Base-by-base conservation (phyloP, 202 grass and related monocot species). In the Hordeum pubiflorum region DNA sequence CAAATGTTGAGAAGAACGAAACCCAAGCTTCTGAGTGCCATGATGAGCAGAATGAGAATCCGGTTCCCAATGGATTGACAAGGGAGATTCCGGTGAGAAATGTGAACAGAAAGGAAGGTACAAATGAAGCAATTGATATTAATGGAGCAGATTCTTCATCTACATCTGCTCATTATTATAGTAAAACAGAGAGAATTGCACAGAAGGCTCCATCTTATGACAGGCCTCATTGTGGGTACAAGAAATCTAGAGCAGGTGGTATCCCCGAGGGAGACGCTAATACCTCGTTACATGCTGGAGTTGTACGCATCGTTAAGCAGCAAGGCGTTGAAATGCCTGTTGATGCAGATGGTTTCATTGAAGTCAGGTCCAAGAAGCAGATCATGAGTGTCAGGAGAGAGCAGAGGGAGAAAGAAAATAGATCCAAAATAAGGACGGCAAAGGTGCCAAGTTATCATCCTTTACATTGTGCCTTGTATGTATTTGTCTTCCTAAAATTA, bases 261-360 rank as follows among this genome's bases (percentile, higher is more conserved):
- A 58, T 61, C 31, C 41, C 74, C 18, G 83, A 91, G 84, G 91
- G 89, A 79, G 79, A 84, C 79, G 60, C 78, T 36, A 86, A 81
- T 84, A 61, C 74, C n/a, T 86, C 79, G 48, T 59, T 91, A 64
- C 86, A 85, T 75, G 91, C 79, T 76, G 92, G 92, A 87, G 84
- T 89, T 76, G 90, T 88, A 52, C 72, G 80, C 66, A 85, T 94
- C 84, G 86, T 94, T 82, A 92, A 91, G 82, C 95, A 95, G 37
- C 88, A 89, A 81, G 92, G 95, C 27, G 86, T 98, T 79, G 95
- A 98, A 77, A 80, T 86, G 33, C 95, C 92, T 75, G 90, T 86
- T 84, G 92, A 98, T 83, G 95, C 91, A 82, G 92, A 98, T 98
- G 96, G 91, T 73, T 98, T 98, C 72, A 98, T 98, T 74, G 89